Conservation (phyloP, 2,329 filamentous ascomycete species). For the Dichotomopilus funicola region DNA sequence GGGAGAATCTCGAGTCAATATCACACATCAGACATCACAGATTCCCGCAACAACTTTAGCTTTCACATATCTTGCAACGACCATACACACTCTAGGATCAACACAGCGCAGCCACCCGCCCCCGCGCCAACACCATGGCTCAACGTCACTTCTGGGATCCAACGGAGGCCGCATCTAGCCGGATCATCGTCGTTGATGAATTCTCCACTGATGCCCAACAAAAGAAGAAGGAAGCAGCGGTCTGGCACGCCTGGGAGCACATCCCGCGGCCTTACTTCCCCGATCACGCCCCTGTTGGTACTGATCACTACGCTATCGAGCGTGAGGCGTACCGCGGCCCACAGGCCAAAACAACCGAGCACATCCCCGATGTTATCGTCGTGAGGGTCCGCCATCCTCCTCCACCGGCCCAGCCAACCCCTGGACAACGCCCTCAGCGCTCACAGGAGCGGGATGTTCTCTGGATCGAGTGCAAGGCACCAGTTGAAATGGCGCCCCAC, state of each 20-base stretch:
- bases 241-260: neutral
- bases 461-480: conserved; percentile 3
- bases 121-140: neutral
- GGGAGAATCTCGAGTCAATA: too few relatives aligned
- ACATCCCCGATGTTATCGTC: neutral
- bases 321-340: neutral
- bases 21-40: too few relatives aligned
- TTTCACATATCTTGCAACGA: neutral
- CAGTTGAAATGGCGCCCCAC: neutral
- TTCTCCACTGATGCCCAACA: neutral
- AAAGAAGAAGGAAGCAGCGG: neutral
- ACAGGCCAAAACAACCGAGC: neutral
- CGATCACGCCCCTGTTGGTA: neutral
- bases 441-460: neutral
- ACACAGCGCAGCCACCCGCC: neutral
- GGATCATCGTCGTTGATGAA: neutral
- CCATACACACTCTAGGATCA: neutral
- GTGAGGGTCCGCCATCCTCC: neutral
- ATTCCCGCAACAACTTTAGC: neutral
- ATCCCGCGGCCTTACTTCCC: neutral
- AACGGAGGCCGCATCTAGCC: neutral
- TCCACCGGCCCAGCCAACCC: neutral
- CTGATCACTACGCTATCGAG: neutral
- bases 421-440: neutral
- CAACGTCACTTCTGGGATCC: neutral